A percentile compares a stretch with the other conserved stretches of the same genome.
Conservation (phyloP, 2,329 filamentous ascomycete genomes). For the Xylaria sp. region DNA sequence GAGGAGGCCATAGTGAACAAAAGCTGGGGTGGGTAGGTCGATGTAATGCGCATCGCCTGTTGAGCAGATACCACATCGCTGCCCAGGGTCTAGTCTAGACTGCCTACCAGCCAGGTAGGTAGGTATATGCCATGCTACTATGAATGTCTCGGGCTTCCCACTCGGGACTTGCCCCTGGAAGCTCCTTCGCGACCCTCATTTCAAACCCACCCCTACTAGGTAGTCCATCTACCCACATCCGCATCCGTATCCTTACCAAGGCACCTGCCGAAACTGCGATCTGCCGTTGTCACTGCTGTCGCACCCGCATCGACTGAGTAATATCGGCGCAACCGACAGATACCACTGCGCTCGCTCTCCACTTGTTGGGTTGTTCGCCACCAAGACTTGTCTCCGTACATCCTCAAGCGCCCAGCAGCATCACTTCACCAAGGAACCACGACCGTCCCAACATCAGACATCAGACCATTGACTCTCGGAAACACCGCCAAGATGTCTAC, state of each 20-base stretch:
- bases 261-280: slow-evolving; percentile 21
- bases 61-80: background rate
- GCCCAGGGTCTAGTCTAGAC: background rate
- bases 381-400: slow-evolving; percentile 18
- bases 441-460: too few species aligned
- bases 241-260: slow-evolving; percentile 9
- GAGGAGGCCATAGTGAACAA: background rate
- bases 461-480: slow-evolving; percentile 19
- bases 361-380: slow-evolving; percentile 13
- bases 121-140: background rate
- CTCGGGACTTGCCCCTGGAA: background rate
- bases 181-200: background rate
- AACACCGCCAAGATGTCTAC: slow-evolving; percentile 50
- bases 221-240: too few species aligned
- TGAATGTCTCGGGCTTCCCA: too few species aligned
- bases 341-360: slow-evolving; percentile 17
- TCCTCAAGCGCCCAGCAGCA: slow-evolving; percentile 19
- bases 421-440: slow-evolving; percentile 20
- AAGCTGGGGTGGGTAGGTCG: background rate
- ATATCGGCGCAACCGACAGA: slow-evolving; percentile 22
- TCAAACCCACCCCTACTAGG: slow-evolving; percentile 4
- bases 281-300: slow-evolving; percentile 16
- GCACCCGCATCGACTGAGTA: too few species aligned
- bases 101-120: background rate
- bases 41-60: background rate